Base-by-base conservation (phyloP, 164 flowering plant genomes). In the Echeveria elegans region DNA sequence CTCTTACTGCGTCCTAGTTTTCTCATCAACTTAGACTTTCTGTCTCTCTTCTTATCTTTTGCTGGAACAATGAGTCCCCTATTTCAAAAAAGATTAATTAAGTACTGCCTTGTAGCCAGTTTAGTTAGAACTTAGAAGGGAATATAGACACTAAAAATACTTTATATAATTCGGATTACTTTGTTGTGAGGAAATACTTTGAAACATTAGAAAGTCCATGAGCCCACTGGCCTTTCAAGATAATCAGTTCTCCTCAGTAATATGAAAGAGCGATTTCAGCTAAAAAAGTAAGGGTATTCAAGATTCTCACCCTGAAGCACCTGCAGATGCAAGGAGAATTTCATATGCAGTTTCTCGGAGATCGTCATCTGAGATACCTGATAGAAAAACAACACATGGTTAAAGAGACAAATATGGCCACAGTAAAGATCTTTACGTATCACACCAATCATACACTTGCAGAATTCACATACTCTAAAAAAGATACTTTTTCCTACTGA, bases 331-430 rank as follows among this genome's bases (percentile, higher is more conserved):
- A 68, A 95, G 82, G 60, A 95, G 94, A 63, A 88, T 74, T 72
- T 95, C 99, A 79, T 81, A 95, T 47, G 98, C 94, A 75, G 96
- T 86, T 79, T 95, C 99, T 29, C 98, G 94, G 38, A 95, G 92
- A 61, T 90, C 97, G 72, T 90, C 98, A 75, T 95, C 97, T 53
- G 85, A 79, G 61, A 92, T 80, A 70, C 96, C 99, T 95, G 81
- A 64, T 70, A 75, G 31, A n/a, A 71, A 56, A 53, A 59, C 70
- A 52, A 18, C 16, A 23, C 34, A 5, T 70, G 62, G 30, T 53
- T 40, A 18, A 68, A 64, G 40, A 29, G 48, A 61, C 62, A 38
- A 36, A 61, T 41, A 19, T 37, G 34, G 37, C 31, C 70, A 29
- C 43, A 48, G 21, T 16, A 14, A 16, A 7, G 21, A 37, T 30